Evolutionary conservation across 2,329 filamentous ascomycete species (phyloP).

Genomic region (Endoconidiophora laricicola): DNA sequence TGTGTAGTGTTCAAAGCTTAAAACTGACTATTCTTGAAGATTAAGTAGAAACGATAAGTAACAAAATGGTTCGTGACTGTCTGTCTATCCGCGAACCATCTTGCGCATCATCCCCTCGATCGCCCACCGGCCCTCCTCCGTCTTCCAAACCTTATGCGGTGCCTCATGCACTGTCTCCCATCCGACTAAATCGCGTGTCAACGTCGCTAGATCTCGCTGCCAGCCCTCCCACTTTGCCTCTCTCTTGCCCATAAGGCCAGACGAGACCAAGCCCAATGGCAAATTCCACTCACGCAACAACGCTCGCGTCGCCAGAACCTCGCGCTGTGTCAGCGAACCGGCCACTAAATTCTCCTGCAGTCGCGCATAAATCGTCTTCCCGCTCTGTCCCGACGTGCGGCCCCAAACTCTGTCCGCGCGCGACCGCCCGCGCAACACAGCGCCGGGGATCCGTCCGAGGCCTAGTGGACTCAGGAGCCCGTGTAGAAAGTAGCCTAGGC

Average conservation of each 20-base stretch:
- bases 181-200: constrained; percentile 60
- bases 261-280: constrained; percentile 67
- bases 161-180: constrained; percentile 83
- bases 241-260: constrained; percentile 50
- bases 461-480: constrained; percentile 66
- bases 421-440: constrained; percentile 64
- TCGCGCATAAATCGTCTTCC: constrained; percentile 76
- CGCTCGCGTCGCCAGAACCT: constrained; percentile 59
- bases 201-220: constrained; percentile 65
- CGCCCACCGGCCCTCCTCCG: constrained; percentile 7
- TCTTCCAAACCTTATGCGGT: constrained; percentile 70
- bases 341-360: constrained; percentile 88
- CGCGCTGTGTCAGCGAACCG: constrained; percentile 65
- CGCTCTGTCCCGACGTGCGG: constrained; percentile 56
- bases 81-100: background rate
- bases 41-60: no score
- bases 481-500: constrained; percentile 5
- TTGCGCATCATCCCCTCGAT: constrained; percentile 11
- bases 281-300: constrained; percentile 58
- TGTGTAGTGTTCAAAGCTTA: no score
- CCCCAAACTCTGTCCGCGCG: constrained; percentile 78
- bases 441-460: constrained; percentile 61
- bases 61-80: no score
- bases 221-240: constrained; percentile 64
- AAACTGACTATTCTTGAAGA: no score